Percentiles rank a stretch among this genome's conserved stretches.
Conservation (phyloP, 2,329 filamentous ascomycete species). For the Aschersonia sp. region DNA sequence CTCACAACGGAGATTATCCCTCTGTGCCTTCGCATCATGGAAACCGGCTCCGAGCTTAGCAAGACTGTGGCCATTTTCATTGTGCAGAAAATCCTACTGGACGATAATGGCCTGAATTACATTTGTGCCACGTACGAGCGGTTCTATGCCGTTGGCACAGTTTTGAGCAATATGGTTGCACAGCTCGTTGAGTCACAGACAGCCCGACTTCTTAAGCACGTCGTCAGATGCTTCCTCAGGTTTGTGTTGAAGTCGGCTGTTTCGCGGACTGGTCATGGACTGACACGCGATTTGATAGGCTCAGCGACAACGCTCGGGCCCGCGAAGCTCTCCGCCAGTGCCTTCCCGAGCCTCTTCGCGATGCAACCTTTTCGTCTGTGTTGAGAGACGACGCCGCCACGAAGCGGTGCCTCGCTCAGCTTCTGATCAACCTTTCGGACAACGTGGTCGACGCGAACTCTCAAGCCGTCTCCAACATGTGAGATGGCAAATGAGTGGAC, state of each 20-base stretch:
- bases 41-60: slow-evolving; percentile 93
- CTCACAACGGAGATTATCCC: slow-evolving; percentile 98
- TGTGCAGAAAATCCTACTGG: slow-evolving; percentile 94
- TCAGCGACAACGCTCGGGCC: slow-evolving; percentile 92
- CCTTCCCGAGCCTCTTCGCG: slow-evolving; percentile 92
- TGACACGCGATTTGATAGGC: slow-evolving; percentile 28
- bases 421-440: slow-evolving; percentile 91
- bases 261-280: not conserved
- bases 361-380: slow-evolving; percentile 93
- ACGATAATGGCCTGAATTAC: slow-evolving; percentile 93
- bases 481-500: slow-evolving; percentile 7
- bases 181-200: slow-evolving; percentile 97
- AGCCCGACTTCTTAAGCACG: slow-evolving; percentile 87
- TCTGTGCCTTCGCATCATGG: slow-evolving; percentile 95
- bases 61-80: slow-evolving; percentile 99
- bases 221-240: slow-evolving; percentile 93
- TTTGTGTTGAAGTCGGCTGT: slow-evolving; percentile 25
- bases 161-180: slow-evolving; percentile 96
- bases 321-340: slow-evolving; percentile 92
- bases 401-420: slow-evolving; percentile 92
- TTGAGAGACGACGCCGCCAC: slow-evolving; percentile 94
- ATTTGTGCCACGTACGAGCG: slow-evolving; percentile 98
- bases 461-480: slow-evolving; percentile 20
- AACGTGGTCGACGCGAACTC: slow-evolving; percentile 46
- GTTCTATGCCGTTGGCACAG: slow-evolving; percentile 95